Conservation (phyloP, 768 basidiomycete species). For the Hericium rajendrae region DNA sequence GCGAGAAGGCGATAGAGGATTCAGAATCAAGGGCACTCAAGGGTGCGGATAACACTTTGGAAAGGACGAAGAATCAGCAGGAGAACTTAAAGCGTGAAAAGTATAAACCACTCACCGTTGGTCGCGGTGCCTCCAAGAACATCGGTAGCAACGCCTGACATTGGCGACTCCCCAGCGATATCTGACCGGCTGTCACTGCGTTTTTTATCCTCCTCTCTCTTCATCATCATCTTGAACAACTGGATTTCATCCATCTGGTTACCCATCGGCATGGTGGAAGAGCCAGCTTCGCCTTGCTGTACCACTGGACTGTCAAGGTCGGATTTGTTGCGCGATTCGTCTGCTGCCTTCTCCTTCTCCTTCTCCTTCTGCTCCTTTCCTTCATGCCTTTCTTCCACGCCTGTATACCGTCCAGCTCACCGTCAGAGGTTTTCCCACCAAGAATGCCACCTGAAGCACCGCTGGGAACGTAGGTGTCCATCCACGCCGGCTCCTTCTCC, state of each 20-base stretch:
- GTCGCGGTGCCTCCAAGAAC: too few species aligned
- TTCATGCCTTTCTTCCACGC: constrained; percentile 82
- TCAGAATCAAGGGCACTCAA: too few species aligned
- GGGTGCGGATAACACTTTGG: too few species aligned
- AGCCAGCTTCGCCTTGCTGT: constrained; percentile 6
- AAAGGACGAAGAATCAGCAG: too few species aligned
- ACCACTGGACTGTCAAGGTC: constrained; percentile 14
- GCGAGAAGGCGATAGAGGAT: too few species aligned
- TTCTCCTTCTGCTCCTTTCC: constrained; percentile 57
- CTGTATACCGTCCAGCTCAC: constrained; percentile 76
- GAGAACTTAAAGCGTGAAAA: too few species aligned
- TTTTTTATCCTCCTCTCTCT: constrained; percentile 53
- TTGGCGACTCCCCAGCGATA: not conserved
- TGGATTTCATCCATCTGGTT: constrained; percentile 72
- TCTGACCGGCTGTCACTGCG: constrained; percentile 16
- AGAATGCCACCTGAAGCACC: constrained; percentile 49
- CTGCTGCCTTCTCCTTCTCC: constrained; percentile 9
- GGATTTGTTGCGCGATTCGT: constrained; percentile 14
- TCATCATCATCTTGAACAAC: constrained; percentile 76
- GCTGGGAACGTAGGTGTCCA: constrained; percentile 76
- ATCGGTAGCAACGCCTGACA: too few species aligned
- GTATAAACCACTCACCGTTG: too few species aligned
- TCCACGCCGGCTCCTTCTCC: constrained; percentile 88
- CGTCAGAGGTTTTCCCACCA: constrained; percentile 48
- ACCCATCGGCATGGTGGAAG: constrained; percentile 7